These are phyloP conservation scores for Chlamydomonas asymmetrica DNA, from an alignment of 139 green algal genomes.

Conservation along the genomic window DNA sequence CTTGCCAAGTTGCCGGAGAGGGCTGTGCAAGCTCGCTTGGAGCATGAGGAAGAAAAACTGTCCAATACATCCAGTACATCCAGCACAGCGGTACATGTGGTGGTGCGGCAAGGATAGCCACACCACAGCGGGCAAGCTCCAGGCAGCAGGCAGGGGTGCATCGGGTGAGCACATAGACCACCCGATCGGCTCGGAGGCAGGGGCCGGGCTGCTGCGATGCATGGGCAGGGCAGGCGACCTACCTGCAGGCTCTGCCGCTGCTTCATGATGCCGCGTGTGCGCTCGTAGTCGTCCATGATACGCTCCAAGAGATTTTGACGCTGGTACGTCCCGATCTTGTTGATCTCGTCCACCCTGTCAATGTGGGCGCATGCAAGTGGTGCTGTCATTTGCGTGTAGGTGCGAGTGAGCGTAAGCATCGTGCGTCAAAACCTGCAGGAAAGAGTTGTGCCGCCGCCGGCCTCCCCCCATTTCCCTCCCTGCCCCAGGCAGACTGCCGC, in stretches of 20 bases:
- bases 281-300: conserved; percentile 74
- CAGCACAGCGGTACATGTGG: too few relatives aligned
- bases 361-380: not conserved
- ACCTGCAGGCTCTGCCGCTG: conserved; percentile 55
- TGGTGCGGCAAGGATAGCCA: too few relatives aligned
- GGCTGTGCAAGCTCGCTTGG: too few relatives aligned
- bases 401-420: not conserved
- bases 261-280: conserved; percentile 50
- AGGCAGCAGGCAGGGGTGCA: too few relatives aligned
- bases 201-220: conserved; percentile 29
- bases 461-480: too few relatives aligned
- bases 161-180: too few relatives aligned
- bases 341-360: conserved; percentile 61
- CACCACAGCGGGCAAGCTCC: too few relatives aligned
- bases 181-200: not conserved
- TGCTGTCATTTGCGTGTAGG: not conserved
- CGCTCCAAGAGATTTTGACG: conserved; percentile 69
- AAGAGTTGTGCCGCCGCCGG: conserved; percentile 20
- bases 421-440: not conserved
- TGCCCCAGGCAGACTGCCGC: too few relatives aligned
- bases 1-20: too few relatives aligned
- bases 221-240: too few relatives aligned
- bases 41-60: too few relatives aligned
- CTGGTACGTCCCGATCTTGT: conserved; percentile 63
- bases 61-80: too few relatives aligned